Conservation (phyloP, 1,139 yeast genomes). For the Lodderomyces elongisporus region DNA sequence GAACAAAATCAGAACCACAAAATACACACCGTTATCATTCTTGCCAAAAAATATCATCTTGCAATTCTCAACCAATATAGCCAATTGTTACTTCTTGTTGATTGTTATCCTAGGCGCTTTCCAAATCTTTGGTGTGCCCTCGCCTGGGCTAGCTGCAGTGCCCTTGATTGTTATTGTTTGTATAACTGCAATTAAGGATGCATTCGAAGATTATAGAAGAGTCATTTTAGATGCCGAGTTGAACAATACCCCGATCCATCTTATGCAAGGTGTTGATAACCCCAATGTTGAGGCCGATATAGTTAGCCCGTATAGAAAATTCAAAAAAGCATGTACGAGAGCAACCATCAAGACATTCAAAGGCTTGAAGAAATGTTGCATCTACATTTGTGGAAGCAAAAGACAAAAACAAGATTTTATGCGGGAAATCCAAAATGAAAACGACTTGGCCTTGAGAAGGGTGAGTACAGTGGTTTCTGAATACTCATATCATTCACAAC, state of each 20-base stretch:
- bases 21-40: constrained; percentile 86
- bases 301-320: constrained; percentile 59
- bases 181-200: constrained; percentile 88
- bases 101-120: constrained; percentile 82
- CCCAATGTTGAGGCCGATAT: constrained; percentile 70
- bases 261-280: constrained; percentile 65
- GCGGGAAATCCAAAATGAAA: constrained; percentile 23
- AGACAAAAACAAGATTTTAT: constrained; percentile 23
- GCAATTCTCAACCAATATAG: constrained; percentile 87
- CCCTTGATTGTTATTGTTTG: constrained; percentile 89
- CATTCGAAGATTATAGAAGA: constrained; percentile 88
- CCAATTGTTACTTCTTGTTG: constrained; percentile 80
- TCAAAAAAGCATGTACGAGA: constrained; percentile 46
- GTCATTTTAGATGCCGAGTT: constrained; percentile 75
- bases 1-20: constrained; percentile 92
- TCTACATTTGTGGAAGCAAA: constrained; percentile 28
- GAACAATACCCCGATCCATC: constrained; percentile 81
- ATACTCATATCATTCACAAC: constrained; percentile 16
- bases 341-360: constrained; percentile 14
- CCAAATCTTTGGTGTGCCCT: constrained; percentile 85
- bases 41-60: constrained; percentile 74
- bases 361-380: constrained; percentile 20
- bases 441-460: constrained; percentile 30
- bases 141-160: constrained; percentile 86
- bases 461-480: constrained; percentile 41